phyloP scores from a whole-genome alignment of 768 basidiomycete species.

The Leccinellum rugosiceps region DNA sequence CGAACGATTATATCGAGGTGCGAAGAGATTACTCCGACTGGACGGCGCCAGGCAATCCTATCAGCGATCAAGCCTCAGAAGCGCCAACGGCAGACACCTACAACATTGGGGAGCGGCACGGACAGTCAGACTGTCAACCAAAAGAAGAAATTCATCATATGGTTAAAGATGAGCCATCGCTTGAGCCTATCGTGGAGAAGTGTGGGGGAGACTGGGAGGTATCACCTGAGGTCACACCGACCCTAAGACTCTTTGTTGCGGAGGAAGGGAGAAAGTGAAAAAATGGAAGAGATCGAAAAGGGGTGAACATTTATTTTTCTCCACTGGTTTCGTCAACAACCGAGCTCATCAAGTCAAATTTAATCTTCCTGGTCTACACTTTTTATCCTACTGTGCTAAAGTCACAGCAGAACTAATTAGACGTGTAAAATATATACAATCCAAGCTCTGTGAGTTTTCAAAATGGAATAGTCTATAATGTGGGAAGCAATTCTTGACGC shows the following conservation, averaged over 20 bases:
- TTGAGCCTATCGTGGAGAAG: constrained; percentile 19
- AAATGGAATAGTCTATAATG: not conserved
- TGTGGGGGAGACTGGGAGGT: not conserved
- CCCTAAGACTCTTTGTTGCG: not conserved
- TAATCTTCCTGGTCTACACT: not conserved
- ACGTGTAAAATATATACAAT: constrained; percentile 1
- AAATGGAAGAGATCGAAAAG: not conserved
- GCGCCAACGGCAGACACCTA: constrained; percentile 10
- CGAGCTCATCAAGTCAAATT: not conserved
- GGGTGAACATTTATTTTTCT: not conserved
- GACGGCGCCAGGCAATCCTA: constrained; percentile 29
- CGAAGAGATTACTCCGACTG: constrained; percentile 63
- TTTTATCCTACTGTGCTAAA: not conserved
- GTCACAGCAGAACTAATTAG: not conserved
- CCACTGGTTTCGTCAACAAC: not conserved
- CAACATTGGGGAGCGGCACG: constrained; percentile 38
- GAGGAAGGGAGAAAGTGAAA: not conserved
- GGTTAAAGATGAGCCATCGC: constrained; percentile 13
- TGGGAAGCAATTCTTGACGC: not conserved
- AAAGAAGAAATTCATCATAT: not conserved
- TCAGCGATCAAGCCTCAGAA: constrained; percentile 6
- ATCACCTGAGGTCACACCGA: not conserved
- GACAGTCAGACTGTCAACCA: constrained; percentile 29
- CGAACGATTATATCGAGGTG: constrained; percentile 66
- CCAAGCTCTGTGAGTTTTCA: not conserved